Base-by-base conservation (phyloP, 192 early-diverging fungal genomes). In the Chytriomyces sp. region DNA sequence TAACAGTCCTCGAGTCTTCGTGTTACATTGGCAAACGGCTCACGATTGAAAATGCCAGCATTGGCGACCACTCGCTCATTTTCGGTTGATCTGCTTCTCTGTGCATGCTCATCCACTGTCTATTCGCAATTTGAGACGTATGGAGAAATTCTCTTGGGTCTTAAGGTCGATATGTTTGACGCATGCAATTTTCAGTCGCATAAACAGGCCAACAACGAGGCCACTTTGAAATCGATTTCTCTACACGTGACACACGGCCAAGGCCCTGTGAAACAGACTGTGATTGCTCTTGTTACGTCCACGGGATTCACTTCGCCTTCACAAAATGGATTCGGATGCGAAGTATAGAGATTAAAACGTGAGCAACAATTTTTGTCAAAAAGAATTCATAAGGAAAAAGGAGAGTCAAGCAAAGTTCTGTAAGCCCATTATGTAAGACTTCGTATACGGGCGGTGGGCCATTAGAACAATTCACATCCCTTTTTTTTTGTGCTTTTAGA, bases 21-120 rank as follows among this genome's bases (percentile, higher is more conserved):
- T n/a, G n/a, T n/a, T n/a, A n/a, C n/a, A 83, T 85, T 52, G 81
- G 85, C 60, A 85, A 85, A 44, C 79, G 81, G 25, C 79, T 85
- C n/a, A 77, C 79, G 2, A 34, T 79, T 14, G 73, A 83, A 38
- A 84, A 74, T 38, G 72, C 80, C 32, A 72, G 52, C 4, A 72
- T 85, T 30, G 70, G 75, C 19, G 85, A 86, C 54, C 72, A 54
- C 26, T 71, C 85, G 3, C 30, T 75, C 78, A 36, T 69, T 75
- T 32, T 66, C 75, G 22, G 74, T 85, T 34, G 72, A 75, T 38
- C 68, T 68, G 57, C 72, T 86, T 12, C 69, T 86, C 25, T 61
- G 62, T 31, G 28, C 77, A 7, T 75, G 71, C 52, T 71, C 80
- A 3, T 61, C 57, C 32, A 76, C 74, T 39, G 81, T 85, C 26